Evolutionary conservation across 257 asterid species (phyloP).

Genomic region (Nicotiana otophora): DNA sequence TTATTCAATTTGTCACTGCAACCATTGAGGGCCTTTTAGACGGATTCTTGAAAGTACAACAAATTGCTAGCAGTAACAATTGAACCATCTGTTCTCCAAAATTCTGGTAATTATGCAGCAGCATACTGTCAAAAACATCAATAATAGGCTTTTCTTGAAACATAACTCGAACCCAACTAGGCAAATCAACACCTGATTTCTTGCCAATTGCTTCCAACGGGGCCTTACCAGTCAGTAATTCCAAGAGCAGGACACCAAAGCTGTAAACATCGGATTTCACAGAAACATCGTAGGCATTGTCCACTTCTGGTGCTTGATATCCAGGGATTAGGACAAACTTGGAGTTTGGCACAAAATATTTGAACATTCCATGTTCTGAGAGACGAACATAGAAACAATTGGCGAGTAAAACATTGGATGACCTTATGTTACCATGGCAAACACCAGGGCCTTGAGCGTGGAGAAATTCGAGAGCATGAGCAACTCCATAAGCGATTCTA

Average conservation of each 20-base stretch:
- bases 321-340: background rate
- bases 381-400: slow-evolving; percentile 11
- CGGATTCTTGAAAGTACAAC: slow-evolving; percentile 15
- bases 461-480: slow-evolving; percentile 31
- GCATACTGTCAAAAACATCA: slow-evolving; percentile 13
- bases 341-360: background rate
- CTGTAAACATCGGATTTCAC: slow-evolving; percentile 33
- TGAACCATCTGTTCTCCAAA: slow-evolving; percentile 19
- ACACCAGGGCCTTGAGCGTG: slow-evolving; percentile 18
- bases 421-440: slow-evolving; percentile 34
- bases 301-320: slow-evolving; percentile 28
- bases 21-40: slow-evolving; percentile 17
- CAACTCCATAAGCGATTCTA: slow-evolving; percentile 29
- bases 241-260: slow-evolving; percentile 33
- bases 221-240: slow-evolving; percentile 14
- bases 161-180: slow-evolving; percentile 19
- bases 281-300: slow-evolving; percentile 8
- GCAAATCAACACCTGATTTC: slow-evolving; percentile 15
- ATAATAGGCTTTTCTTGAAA: slow-evolving; percentile 14
- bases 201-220: slow-evolving; percentile 9
- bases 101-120: slow-evolving; percentile 1
- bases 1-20: slow-evolving; percentile 7
- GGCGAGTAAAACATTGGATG: slow-evolving; percentile 28
- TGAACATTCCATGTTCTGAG: slow-evolving; percentile 22
- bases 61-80: slow-evolving; percentile 15